phyloP scores from a whole-genome alignment of 2,329 filamentous ascomycete species.

The Aspergillaceae sp. region DNA sequence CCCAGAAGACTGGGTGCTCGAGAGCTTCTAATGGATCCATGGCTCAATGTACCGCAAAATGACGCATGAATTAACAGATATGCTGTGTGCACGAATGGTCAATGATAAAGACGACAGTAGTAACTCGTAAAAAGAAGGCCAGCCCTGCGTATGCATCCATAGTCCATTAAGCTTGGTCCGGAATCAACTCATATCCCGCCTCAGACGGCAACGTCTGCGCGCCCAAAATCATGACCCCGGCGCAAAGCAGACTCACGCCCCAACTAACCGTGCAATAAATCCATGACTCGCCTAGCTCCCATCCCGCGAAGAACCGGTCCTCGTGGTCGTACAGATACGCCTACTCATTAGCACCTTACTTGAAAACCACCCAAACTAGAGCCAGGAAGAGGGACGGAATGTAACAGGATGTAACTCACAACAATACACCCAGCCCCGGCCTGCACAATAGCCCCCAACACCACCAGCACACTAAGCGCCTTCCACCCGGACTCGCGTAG shows the following conservation, averaged over 20 bases:
- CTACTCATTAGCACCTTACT: constrained; percentile 37
- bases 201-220: constrained; percentile 66
- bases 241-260: constrained; percentile 46
- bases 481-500: constrained; percentile 78
- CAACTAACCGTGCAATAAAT: constrained; percentile 59
- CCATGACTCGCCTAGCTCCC: constrained; percentile 72
- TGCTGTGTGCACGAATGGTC: too few species aligned
- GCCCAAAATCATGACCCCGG: constrained; percentile 54
- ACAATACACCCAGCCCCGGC: constrained; percentile 72
- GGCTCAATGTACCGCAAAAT: too few species aligned
- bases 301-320: constrained; percentile 72
- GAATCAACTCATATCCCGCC: constrained; percentile 76
- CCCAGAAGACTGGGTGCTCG: too few species aligned
- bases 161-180: constrained; percentile 23
- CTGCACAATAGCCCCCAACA: constrained; percentile 59
- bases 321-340: constrained; percentile 77
- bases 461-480: constrained; percentile 58
- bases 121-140: too few species aligned
- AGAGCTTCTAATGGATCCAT: too few species aligned
- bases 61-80: too few species aligned
- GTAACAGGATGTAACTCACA: constrained; percentile 46
- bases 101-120: too few species aligned
- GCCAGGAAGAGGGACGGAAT: neutral
- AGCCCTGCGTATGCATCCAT: neutral
- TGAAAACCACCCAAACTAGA: neutral